A percentile compares a stretch with the other conserved stretches of the same genome.
Conservation (phyloP, 768 basidiomycete species). For the Pulveroboletus sp. region DNA sequence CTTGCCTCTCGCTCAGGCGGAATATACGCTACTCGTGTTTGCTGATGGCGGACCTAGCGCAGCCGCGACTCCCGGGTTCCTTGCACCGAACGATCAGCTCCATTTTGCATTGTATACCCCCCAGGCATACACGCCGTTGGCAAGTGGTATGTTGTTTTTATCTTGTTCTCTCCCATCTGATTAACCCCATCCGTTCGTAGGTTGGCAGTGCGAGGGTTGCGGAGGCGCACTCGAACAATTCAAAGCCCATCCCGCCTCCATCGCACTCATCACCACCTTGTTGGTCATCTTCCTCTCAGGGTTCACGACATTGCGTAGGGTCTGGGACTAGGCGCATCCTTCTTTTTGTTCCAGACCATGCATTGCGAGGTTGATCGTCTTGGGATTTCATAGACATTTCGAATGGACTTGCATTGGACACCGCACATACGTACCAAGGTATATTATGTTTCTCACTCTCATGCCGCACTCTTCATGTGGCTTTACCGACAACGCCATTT, state of each 20-base stretch:
- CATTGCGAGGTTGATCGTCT: slow-evolving; percentile 6
- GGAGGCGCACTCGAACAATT: slow-evolving; percentile 29
- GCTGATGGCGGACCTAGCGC: slow-evolving; percentile 52
- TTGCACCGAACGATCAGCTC: slow-evolving; percentile 49
- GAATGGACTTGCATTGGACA: slow-evolving; percentile 28
- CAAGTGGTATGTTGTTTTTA: slow-evolving; percentile 32
- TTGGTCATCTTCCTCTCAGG: slow-evolving; percentile 30
- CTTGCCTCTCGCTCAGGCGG: slow-evolving; percentile 54
- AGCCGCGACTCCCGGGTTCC: slow-evolving; percentile 43
- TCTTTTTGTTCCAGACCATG: not conserved
- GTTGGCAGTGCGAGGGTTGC: slow-evolving; percentile 29
- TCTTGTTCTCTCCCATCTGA: not conserved
- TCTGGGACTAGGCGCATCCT: slow-evolving; percentile 19
- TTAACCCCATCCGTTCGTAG: slow-evolving; percentile 6
- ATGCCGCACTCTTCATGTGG: slow-evolving; percentile 23
- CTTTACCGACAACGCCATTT: slow-evolving; percentile 9
- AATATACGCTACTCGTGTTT: slow-evolving; percentile 56
- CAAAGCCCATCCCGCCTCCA: slow-evolving; percentile 28
- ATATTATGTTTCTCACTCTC: slow-evolving; percentile 19
- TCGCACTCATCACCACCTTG: slow-evolving; percentile 31
- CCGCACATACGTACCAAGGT: slow-evolving; percentile 26
- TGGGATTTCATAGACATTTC: slow-evolving; percentile 22
- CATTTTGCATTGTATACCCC: slow-evolving; percentile 63
- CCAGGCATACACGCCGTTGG: slow-evolving; percentile 48
- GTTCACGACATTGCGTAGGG: slow-evolving; percentile 32